These are phyloP conservation scores for Sphaerosporella brunnea DNA, from an alignment of 495 filamentous ascomycete genomes.

Conservation along the genomic window DNA sequence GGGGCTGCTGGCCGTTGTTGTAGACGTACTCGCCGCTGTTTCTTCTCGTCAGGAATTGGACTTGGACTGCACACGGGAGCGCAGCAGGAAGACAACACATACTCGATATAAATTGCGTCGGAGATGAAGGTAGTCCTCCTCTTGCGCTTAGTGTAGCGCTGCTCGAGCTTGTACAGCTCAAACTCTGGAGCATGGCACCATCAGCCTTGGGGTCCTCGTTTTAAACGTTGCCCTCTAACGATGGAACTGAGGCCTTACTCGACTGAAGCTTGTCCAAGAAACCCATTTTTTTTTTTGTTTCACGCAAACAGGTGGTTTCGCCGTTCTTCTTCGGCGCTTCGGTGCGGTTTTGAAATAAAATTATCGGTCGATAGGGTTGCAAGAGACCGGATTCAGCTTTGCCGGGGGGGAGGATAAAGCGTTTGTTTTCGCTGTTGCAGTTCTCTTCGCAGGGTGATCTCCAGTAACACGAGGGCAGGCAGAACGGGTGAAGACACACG, in stretches of 20 bases:
- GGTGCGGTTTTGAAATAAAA: neutral
- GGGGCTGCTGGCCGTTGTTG: conserved; percentile 17
- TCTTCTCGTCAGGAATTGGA: too few relatives aligned
- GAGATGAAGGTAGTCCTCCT: conserved; percentile 72
- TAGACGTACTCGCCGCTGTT: conserved; percentile 24
- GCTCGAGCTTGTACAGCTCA: conserved; percentile 82
- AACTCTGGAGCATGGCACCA: conserved; percentile 20
- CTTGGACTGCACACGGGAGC: too few relatives aligned
- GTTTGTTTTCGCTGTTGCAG: neutral
- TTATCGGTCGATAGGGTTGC: neutral
- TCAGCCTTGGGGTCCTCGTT: too few relatives aligned
- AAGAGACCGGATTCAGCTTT: neutral
- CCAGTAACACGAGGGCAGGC: neutral
- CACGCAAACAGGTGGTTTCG: too few relatives aligned
- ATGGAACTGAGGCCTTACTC: too few relatives aligned
- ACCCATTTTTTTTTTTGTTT: too few relatives aligned
- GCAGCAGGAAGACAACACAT: conserved; percentile 40
- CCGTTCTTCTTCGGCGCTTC: neutral
- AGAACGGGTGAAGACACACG: too few relatives aligned
- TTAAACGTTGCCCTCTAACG: too few relatives aligned
- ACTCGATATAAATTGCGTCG: conserved; percentile 81
- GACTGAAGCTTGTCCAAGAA: conserved; percentile 41
- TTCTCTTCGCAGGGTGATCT: neutral
- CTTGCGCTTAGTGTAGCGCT: conserved; percentile 74
- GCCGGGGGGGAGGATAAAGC: neutral